Evolutionary conservation across 169 alveolate species (phyloP).

Genomic region (Eimeria falciformis): DNA sequence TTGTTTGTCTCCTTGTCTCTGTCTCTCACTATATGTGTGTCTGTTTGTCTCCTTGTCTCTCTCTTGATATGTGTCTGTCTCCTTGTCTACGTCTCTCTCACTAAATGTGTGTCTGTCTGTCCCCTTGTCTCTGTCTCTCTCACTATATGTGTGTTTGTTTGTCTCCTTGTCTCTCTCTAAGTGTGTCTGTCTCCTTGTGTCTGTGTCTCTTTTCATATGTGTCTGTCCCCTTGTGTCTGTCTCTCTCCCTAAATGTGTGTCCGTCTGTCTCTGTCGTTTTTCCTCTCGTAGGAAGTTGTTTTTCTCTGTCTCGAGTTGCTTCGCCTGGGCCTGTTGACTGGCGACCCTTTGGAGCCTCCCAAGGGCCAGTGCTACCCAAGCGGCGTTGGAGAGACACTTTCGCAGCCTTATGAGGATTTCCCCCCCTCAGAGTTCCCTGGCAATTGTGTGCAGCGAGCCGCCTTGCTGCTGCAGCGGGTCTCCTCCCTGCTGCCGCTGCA

Average conservation of each 20-base stretch:
- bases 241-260: background rate
- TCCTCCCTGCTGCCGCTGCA: slow-evolving; percentile 27
- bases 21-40: no score
- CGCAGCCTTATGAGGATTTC: slow-evolving; percentile 22
- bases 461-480: slow-evolving; percentile 13
- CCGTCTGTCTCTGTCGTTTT: background rate
- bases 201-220: background rate
- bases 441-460: background rate
- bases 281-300: background rate
- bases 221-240: background rate
- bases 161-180: background rate
- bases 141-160: background rate
- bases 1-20: no score
- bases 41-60: no score
- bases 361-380: background rate
- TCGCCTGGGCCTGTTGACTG: background rate
- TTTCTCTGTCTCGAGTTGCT: background rate
- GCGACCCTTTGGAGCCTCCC: background rate
- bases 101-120: background rate
- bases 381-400: background rate
- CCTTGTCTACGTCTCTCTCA: background rate
- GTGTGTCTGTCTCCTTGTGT: background rate
- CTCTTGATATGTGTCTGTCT: background rate
- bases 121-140: background rate
- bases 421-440: no score